These are phyloP conservation scores for Saussurea involucrata DNA, from an alignment of 129 eudicot species.

Conservation along the genomic window DNA sequence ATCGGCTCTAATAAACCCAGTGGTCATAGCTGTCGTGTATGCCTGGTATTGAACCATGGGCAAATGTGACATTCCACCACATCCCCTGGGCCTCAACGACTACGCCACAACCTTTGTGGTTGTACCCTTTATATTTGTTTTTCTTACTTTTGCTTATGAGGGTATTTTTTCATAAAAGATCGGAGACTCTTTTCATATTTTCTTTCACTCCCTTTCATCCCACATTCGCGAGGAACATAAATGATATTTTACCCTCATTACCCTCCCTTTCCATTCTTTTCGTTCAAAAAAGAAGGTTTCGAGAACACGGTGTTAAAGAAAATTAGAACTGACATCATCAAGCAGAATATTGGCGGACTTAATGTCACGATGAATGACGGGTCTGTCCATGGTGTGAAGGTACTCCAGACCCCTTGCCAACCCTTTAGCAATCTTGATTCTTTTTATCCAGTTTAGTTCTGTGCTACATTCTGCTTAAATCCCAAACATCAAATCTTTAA, in stretches of 20 bases:
- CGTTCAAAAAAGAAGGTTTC: background rate
- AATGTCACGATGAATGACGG: slow-evolving; percentile 48
- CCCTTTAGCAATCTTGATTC: slow-evolving; percentile 48
- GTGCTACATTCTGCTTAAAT: slow-evolving; percentile 22
- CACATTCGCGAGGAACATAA: no score
- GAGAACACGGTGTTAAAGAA: background rate
- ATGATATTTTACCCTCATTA: background rate
- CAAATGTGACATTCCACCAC: no score
- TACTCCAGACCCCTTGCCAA: slow-evolving; percentile 45
- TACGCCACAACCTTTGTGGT: no score
- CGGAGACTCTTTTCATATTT: no score
- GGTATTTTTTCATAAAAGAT: background rate
- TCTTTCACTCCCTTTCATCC: background rate
- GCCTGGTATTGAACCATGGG: no score
- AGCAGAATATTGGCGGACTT: slow-evolving; percentile 51
- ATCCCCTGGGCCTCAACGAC: no score
- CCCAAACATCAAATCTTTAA: slow-evolving; percentile 20
- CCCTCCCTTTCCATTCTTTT: background rate
- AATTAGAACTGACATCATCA: slow-evolving; percentile 26
- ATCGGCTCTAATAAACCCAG: no score
- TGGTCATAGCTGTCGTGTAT: no score
- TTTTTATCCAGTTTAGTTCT: slow-evolving; percentile 38
- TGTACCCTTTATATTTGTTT: background rate
- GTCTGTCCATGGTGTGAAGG: slow-evolving; percentile 37
- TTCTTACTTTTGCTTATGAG: no score